Evolutionary conservation across 73 alveolate genomes (phyloP), one percentile per base, ranked within the genome.

Genomic region (Blepharisma stoltei): DNA sequence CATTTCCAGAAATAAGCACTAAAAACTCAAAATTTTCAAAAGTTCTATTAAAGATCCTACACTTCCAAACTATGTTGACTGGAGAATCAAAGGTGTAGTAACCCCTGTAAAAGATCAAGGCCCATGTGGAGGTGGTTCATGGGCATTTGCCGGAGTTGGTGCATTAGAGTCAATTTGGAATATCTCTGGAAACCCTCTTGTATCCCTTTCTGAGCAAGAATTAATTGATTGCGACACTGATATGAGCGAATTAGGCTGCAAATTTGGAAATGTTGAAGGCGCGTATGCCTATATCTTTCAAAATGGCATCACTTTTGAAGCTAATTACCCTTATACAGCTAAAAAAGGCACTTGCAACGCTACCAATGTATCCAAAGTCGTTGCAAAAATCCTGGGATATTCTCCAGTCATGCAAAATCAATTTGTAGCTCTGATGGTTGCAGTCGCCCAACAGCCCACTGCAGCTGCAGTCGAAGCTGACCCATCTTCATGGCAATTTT

Each of bases 111-210:
- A 84, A 65, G 89, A 93, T 73, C 89, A 93, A 81, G 96, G 97
- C 23, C 43, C 71, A 23, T 92, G 98, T 43, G 96, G 96, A 38
- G 81, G 94, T 9, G 89, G 97, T 82, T 86, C 97, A 81, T 94
- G 97, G 97, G 95, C 98, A 6, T 92, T 94, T 78, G 67, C 97
- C 45, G 67, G 95, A 1, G 87, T 81, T 20, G 90, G 86, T 4
- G 54, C 84, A 21, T 48, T 89, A 43, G 96, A 89, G 71, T 83
- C 54, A 14, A 53, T 53, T n/a, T 38, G 65, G 79, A 11, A 38
- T 14, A 18, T 83, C 65, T 37, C 66, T 20, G 70, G 55, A 4
- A 70, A 67, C 6, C 48, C 76, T 25, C 9, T 80, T 38, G 60
- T 55, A 45, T 48, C 49, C 65, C 78, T 77, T 6, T 89, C 95